A percentile compares a stretch with the other conserved stretches of the same genome.
Evolutionary conservation across 2,329 filamentous ascomycete genomes (phyloP).

Genomic region (Penicillium concentricum): DNA sequence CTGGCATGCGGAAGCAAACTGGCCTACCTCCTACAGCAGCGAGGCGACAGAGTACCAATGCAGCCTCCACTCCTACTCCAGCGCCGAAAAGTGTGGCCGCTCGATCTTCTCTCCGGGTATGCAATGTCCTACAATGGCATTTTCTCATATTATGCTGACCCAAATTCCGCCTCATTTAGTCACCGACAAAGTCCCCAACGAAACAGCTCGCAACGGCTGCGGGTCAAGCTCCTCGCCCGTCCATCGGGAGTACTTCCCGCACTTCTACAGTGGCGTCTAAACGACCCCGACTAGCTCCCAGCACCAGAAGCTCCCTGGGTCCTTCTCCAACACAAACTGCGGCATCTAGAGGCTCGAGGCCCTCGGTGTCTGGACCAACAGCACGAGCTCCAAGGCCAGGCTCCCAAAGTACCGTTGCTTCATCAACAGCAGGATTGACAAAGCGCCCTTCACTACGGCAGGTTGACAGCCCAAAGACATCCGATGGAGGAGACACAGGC

Average conservation of each 20-base stretch:
- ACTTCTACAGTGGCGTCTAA: conserved; percentile 52
- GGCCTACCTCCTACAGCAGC: conserved; percentile 54
- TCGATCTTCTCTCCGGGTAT: conserved; percentile 41
- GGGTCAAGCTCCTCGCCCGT: conserved; percentile 35
- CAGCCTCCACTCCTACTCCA: conserved; percentile 67
- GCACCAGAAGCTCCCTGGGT: conserved; percentile 64
- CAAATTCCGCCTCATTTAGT: conserved; percentile 47
- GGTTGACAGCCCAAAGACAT: conserved; percentile 24
- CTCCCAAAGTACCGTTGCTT: conserved; percentile 24
- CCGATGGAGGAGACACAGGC: conserved; percentile 28
- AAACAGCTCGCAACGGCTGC: conserved; percentile 68
- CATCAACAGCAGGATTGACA: conserved; percentile 22
- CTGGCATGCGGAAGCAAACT: conserved; percentile 44
- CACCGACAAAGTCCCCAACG: conserved; percentile 75
- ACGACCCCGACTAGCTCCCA: conserved; percentile 55
- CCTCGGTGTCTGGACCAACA: conserved; percentile 37
- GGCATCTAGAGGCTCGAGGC: conserved; percentile 38
- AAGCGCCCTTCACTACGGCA: conserved; percentile 39
- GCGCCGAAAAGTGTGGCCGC: conserved; percentile 52
- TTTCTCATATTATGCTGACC: conserved; percentile 21
- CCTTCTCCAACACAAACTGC: conserved; percentile 51
- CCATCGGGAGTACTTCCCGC: conserved; percentile 49
- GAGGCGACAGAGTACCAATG: conserved; percentile 69
- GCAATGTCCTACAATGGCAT: background rate
- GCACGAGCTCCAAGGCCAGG: conserved; percentile 36